These are phyloP conservation scores for Phaffia rhodozyma DNA, from an alignment of 1,284 basidiomycete species.

Conservation along the genomic window DNA sequence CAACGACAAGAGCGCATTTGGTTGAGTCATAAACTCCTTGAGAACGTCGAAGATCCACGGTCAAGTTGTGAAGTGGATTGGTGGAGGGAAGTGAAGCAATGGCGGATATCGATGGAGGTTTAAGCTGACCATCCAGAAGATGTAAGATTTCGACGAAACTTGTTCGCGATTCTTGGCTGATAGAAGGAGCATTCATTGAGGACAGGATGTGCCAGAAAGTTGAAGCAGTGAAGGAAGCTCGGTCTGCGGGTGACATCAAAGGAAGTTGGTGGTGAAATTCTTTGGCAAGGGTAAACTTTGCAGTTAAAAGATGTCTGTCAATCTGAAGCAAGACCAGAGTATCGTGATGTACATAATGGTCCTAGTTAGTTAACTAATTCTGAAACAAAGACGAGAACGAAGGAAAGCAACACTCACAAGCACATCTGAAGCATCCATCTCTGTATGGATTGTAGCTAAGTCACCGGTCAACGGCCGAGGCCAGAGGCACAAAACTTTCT, in stretches of 20 bases:
- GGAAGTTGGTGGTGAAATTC: slow-evolving; percentile 43
- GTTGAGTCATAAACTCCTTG: neutral
- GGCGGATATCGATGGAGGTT: slow-evolving; percentile 37
- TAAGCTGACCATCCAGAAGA: slow-evolving; percentile 24
- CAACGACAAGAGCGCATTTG: slow-evolving; percentile 11
- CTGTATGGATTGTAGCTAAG: neutral
- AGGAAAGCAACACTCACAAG: slow-evolving; percentile 2
- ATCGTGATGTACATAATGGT: no score
- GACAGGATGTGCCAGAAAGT: slow-evolving; percentile 75
- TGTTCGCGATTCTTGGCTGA: neutral
- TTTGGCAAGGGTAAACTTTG: slow-evolving; percentile 62
- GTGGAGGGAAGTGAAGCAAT: slow-evolving; percentile 15
- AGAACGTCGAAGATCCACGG: neutral
- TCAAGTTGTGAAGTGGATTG: slow-evolving; percentile 1
- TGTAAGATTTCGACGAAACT: slow-evolving; percentile 56
- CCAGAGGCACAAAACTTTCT: slow-evolving; percentile 17
- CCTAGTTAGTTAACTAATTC: no score
- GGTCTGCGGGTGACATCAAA: slow-evolving; percentile 33
- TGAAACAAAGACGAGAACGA: neutral
- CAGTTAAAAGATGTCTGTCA: slow-evolving; percentile 47
- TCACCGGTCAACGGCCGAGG: slow-evolving; percentile 14
- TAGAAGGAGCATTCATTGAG: slow-evolving; percentile 38
- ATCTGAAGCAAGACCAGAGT: neutral
- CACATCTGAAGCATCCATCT: neutral
- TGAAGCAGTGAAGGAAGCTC: slow-evolving; percentile 40